Evolutionary conservation across 305 asterid species (phyloP), one percentile per base, ranked within the genome.

Genomic region (Striga hermonthica): DNA sequence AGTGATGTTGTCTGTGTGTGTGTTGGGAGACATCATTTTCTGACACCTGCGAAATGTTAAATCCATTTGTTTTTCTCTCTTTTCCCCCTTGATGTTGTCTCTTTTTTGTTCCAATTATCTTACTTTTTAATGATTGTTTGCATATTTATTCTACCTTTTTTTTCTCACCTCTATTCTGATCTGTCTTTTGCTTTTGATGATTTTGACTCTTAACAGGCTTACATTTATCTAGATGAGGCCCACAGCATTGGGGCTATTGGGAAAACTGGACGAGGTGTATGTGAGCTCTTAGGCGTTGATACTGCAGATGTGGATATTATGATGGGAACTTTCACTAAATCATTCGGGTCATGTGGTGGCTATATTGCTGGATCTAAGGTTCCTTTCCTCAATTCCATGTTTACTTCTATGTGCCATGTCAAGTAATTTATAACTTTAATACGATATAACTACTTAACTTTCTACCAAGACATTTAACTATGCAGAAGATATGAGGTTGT

Each of bases 301-400:
- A 94, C 95, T 11, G 87, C 96, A 49, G 97, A 90, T 63, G 89
- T 94, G 72, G 97, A 94, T 75, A 74, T 94, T 75, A 80, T 94
- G 99, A 94, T 94, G 99, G 99, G 99, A 77, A 94, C 99, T 68
- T 94, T 94, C 79, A 88, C 99, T 4, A 94, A 94, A 82, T 94
- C 99, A 60, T 94, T 94, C 65, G 99, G 99, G 74, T 94, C 99
- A 60, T 90, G 96, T 70, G 99, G 99, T 54, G 99, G 99, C 64
- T 94, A 94, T 80, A 88, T 94, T 72, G 97, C 96, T 4, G 99
- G 96, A 76, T 94, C 97, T 55, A 86, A 83, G 96, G 99, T 90
- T 76, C 49, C 71, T 74, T 67, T 70, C 65, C 6, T 71, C 60
- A 13, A 37, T 60, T 58, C 58, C 50, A n/a, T 22, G 14, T 67